Evolutionary conservation across 192 early-diverging fungal species (phyloP).

Genomic region (Obelidium mucronatum): DNA sequence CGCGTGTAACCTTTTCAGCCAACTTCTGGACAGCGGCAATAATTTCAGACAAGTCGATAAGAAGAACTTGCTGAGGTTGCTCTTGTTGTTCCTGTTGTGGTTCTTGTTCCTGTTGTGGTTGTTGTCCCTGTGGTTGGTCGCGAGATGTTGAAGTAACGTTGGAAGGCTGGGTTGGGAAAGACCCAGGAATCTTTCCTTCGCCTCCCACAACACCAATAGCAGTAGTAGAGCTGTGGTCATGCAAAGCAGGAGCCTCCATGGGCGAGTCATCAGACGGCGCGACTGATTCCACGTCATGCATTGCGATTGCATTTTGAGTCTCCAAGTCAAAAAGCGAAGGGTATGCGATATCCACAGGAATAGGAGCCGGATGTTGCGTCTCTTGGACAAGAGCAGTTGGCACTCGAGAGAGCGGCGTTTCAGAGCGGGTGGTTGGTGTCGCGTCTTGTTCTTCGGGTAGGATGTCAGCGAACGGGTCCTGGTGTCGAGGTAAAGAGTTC

Average conservation of each 20-base stretch:
- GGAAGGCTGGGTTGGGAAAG: background rate
- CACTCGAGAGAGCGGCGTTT: background rate
- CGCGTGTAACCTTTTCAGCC: constrained; percentile 12
- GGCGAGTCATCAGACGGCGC: background rate
- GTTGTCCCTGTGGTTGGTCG: background rate
- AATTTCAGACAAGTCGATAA: constrained; percentile 12
- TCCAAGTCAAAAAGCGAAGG: background rate
- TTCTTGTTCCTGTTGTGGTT: background rate
- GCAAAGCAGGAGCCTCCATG: background rate
- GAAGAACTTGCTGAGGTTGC: background rate
- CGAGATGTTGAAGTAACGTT: background rate
- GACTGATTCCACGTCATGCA: constrained; percentile 28
- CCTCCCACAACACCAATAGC: no score
- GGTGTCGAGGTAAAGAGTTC: background rate
- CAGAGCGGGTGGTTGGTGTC: no score
- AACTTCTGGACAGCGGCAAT: background rate
- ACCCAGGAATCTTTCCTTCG: background rate
- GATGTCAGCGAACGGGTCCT: background rate
- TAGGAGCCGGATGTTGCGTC: background rate
- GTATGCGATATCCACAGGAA: constrained; percentile 3
- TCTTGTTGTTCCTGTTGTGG: background rate
- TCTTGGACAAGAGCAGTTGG: background rate
- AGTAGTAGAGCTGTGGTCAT: no score
- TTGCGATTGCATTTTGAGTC: background rate
- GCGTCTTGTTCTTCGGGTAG: background rate